These are phyloP conservation scores for Stemphylium lycopersici DNA, from an alignment of 2,329 filamentous ascomycete species.

Conservation along the genomic window DNA sequence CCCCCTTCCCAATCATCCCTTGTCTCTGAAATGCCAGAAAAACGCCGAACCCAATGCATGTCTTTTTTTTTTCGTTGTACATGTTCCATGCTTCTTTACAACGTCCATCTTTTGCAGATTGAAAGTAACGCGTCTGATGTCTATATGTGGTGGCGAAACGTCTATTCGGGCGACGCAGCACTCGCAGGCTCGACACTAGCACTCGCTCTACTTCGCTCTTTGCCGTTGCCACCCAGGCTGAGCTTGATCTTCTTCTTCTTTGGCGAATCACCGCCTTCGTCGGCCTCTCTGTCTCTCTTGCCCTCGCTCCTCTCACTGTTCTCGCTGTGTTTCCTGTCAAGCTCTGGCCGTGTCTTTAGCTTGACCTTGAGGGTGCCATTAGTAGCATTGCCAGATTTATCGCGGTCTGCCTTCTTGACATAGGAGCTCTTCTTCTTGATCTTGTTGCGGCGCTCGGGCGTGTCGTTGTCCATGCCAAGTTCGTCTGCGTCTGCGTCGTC, in stretches of 20 bases:
- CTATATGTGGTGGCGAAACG: no score
- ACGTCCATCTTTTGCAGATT: neutral
- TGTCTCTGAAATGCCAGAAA: no score
- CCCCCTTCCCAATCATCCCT: no score
- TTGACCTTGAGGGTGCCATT: constrained; percentile 40
- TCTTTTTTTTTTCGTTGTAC: no score
- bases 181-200: constrained; percentile 20
- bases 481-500: constrained; percentile 38
- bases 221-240: constrained; percentile 28
- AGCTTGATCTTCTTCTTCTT: constrained; percentile 50
- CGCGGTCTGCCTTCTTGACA: constrained; percentile 49
- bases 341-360: constrained; percentile 39
- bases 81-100: neutral
- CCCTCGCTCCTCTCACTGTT: constrained; percentile 38
- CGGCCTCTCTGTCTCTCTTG: constrained; percentile 45
- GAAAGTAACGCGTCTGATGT: no score
- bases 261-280: constrained; percentile 39
- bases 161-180: constrained; percentile 11
- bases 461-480: constrained; percentile 51
- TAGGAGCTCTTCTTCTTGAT: constrained; percentile 58
- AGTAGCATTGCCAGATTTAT: constrained; percentile 25
- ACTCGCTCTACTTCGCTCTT: constrained; percentile 18
- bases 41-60: no score
- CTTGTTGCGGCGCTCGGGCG: constrained; percentile 52
- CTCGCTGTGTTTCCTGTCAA: constrained; percentile 39